Conservation (phyloP, 257 asterid genomes). For the Capsicum chinense region DNA sequence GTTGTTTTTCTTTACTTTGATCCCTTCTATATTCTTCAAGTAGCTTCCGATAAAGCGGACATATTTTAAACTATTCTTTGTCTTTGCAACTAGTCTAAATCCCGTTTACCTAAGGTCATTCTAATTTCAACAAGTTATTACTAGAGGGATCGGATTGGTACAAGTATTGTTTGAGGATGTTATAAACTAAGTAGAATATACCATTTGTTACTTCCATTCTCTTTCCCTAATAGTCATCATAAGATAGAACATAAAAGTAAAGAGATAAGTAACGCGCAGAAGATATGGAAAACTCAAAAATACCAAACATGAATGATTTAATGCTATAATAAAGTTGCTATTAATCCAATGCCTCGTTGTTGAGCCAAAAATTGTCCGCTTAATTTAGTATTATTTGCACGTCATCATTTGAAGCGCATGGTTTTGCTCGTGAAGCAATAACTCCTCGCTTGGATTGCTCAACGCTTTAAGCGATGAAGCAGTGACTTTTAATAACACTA, state of each 20-base stretch:
- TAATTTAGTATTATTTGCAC: neutral
- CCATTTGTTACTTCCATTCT: neutral
- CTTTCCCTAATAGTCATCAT: neutral
- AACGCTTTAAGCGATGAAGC: neutral
- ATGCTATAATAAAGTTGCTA: neutral
- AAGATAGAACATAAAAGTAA: constrained; percentile 8
- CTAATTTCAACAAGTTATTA: neutral
- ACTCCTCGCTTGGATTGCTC: neutral
- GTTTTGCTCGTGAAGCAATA: neutral
- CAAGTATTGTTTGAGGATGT: neutral
- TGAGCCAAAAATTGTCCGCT: constrained; percentile 8
- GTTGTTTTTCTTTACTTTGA: constrained; percentile 5
- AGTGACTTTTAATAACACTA: neutral
- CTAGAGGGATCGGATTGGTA: neutral
- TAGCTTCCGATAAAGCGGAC: neutral
- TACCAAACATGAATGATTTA: neutral
- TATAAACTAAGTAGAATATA: neutral
- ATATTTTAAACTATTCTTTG: neutral
- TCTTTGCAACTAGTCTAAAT: neutral
- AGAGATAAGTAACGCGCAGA: constrained; percentile 1
- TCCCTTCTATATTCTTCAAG: neutral
- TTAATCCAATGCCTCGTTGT: neutral
- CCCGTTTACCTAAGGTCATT: neutral
- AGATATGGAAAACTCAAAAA: neutral
- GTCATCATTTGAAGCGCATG: neutral